Evolutionary conservation across 116 monocot species (phyloP).

Genomic region (Cymodocea nodosa): DNA sequence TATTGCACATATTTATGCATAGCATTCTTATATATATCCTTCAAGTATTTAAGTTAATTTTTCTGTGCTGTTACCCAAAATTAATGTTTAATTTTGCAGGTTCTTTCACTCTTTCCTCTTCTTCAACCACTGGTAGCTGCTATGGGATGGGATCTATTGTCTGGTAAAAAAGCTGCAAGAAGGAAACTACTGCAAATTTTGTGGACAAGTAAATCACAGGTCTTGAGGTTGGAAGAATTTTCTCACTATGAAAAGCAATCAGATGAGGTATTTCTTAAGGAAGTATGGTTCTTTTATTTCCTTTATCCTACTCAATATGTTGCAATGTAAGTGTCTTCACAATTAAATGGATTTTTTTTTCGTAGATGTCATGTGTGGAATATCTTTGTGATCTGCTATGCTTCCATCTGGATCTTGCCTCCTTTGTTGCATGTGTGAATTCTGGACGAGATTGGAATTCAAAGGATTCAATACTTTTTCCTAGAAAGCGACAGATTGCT

Average conservation of each 20-base stretch:
- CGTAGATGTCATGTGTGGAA: conserved; percentile 81
- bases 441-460: conserved; percentile 69
- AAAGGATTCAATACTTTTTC: conserved; percentile 45
- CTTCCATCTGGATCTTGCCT: conserved; percentile 87
- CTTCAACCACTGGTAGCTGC: conserved; percentile 92
- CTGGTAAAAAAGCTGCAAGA: conserved; percentile 56
- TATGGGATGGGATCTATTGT: conserved; percentile 87
- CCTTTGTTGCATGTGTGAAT: conserved; percentile 73
- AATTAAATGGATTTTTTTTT: conserved; percentile 6
- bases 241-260: conserved; percentile 46
- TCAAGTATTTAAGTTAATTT: neutral
- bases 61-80: neutral
- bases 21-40: neutral
- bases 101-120: conserved; percentile 80
- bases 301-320: too few species aligned
- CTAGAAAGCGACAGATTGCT: conserved; percentile 24
- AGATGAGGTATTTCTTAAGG: conserved; percentile 51
- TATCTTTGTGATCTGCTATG: conserved; percentile 88
- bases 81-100: conserved; percentile 26
- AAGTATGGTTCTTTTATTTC: neutral
- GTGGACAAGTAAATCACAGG: conserved; percentile 90
- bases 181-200: conserved; percentile 63
- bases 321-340: neutral
- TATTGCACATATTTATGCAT: neutral
- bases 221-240: conserved; percentile 56